Conservation (phyloP, 352 stramenopile genomes). For the Globisporangium paroecandrum region DNA sequence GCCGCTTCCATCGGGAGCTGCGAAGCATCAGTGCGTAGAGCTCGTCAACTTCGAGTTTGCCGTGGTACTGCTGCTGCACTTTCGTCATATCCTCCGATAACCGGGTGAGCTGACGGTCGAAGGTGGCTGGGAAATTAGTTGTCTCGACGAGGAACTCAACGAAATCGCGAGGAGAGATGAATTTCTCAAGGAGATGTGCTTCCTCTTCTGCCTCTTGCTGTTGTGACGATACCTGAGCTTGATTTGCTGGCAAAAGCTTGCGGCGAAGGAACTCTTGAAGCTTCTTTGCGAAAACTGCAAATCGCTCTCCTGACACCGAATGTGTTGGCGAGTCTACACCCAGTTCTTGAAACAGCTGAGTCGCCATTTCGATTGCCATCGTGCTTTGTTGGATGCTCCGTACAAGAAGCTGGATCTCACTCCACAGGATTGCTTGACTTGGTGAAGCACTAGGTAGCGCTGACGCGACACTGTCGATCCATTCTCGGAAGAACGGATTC, state of each 20-base stretch:
- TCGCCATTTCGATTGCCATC: background rate
- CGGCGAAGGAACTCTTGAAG: background rate
- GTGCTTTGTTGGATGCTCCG: background rate
- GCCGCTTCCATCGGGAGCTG: background rate
- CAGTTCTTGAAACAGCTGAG: slow-evolving; percentile 1
- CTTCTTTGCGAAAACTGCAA: background rate
- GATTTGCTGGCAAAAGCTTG: background rate
- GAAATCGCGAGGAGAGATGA: background rate
- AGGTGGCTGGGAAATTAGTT: slow-evolving; percentile 7
- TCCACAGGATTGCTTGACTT: background rate
- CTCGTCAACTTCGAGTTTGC: background rate
- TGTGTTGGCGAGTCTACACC: background rate
- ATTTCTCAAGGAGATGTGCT: background rate
- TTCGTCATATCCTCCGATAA: background rate
- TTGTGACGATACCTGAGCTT: background rate
- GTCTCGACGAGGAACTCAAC: slow-evolving; percentile 10
- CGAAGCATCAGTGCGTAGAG: background rate
- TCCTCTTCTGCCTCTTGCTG: background rate
- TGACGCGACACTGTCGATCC: background rate
- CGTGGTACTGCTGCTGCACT: background rate
- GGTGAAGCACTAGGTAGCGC: background rate
- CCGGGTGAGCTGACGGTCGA: background rate
- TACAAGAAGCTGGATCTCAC: slow-evolving; percentile 3
- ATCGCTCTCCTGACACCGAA: background rate
- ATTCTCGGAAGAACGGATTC: slow-evolving; percentile 8